Evolutionary conservation across 2,329 filamentous ascomycete species (phyloP).

Genomic region (Colletotrichum echinochloae): DNA sequence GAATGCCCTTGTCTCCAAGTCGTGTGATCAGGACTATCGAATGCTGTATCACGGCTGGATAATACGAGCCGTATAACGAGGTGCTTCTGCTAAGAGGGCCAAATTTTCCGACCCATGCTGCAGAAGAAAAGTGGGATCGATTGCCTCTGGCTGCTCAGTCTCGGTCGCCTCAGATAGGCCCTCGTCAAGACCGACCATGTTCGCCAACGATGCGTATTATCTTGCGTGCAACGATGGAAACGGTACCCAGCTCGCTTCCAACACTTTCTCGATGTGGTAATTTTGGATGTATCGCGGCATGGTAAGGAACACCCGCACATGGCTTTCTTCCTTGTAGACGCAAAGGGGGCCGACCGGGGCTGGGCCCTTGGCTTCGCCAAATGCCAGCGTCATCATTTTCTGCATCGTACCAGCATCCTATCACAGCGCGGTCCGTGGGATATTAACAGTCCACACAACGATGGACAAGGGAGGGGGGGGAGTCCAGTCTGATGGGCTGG

Average conservation of each 20-base stretch:
- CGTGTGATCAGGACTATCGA: constrained; percentile 34
- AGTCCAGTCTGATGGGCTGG: neutral
- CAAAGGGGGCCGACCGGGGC: constrained; percentile 14
- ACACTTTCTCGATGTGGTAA: neutral
- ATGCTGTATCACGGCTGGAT: constrained; percentile 32
- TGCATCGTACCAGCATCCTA: constrained; percentile 15
- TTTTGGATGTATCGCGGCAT: constrained; percentile 21
- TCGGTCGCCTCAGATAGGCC: neutral
- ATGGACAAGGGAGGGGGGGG: neutral
- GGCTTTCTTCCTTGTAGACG: constrained; percentile 23
- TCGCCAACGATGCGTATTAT: constrained; percentile 8
- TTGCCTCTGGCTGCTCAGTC: neutral
- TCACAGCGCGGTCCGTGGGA: constrained; percentile 13
- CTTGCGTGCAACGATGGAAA: constrained; percentile 7
- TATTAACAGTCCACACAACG: neutral
- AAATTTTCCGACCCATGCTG: neutral
- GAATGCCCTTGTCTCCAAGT: constrained; percentile 5
- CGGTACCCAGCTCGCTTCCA: neutral
- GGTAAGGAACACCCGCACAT: constrained; percentile 4
- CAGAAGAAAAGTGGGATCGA: neutral
- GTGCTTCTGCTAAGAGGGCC: neutral
- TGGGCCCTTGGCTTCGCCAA: constrained; percentile 12
- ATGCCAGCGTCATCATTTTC: constrained; percentile 35
- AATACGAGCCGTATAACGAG: constrained; percentile 13
- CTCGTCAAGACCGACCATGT: neutral